Conservation (phyloP, 257 asterid genomes). For the Lavandula angustifolia region DNA sequence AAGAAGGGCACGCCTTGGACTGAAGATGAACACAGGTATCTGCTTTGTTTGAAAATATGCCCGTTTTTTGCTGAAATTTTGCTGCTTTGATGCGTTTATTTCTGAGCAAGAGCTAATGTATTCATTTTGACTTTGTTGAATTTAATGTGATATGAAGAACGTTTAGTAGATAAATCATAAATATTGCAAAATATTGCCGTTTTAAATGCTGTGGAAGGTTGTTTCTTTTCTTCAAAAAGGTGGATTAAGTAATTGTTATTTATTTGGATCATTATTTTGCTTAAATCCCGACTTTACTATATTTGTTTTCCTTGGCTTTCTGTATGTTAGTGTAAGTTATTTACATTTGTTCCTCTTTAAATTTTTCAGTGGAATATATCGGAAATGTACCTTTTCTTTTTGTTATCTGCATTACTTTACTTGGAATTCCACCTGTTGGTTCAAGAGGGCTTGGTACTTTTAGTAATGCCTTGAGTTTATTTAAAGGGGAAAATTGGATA, state of each 20-base stretch:
- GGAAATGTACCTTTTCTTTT: background rate
- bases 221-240: background rate
- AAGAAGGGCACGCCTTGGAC: conserved; percentile 83
- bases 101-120: background rate
- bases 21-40: conserved; percentile 76
- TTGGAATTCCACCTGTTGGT: background rate
- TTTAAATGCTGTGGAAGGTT: background rate
- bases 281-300: background rate
- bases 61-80: background rate
- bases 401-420: background rate
- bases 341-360: background rate
- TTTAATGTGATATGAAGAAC: background rate
- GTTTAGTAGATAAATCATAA: background rate
- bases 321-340: background rate
- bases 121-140: background rate
- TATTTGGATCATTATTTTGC: background rate
- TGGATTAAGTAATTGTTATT: background rate
- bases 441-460: background rate
- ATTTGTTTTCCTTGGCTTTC: background rate
- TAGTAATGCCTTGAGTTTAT: background rate
- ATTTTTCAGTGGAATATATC: conserved; percentile 13
- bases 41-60: background rate
- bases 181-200: background rate
- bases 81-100: background rate
- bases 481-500: background rate